phyloP scores from a whole-genome alignment of 2,329 filamentous ascomycete genomes.

The Zymoseptoria tritici region DNA sequence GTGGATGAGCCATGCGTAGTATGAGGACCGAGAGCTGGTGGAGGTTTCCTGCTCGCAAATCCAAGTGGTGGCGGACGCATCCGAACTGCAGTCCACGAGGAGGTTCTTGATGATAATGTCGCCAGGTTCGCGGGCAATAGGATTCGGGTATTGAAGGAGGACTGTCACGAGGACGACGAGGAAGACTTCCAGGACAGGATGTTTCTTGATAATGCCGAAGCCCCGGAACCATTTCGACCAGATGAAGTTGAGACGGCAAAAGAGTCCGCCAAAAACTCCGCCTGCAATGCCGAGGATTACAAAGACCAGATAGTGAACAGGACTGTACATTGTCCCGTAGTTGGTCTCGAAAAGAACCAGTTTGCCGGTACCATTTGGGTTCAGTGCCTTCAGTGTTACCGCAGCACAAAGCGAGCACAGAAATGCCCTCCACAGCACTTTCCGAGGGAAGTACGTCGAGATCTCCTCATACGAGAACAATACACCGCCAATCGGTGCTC shows the following conservation, averaged over 20 bases:
- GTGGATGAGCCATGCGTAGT: conserved; percentile 46
- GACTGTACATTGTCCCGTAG: conserved; percentile 50
- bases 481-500: conserved; percentile 55
- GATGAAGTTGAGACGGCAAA: conserved; percentile 51
- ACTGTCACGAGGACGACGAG: conserved; percentile 49
- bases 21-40: conserved; percentile 29
- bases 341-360: conserved; percentile 55
- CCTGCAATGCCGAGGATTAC: conserved; percentile 49
- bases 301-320: conserved; percentile 51
- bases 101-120: conserved; percentile 51
- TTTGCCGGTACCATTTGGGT: conserved; percentile 54
- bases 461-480: conserved; percentile 56
- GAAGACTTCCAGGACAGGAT: conserved; percentile 50
- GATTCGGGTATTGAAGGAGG: conserved; percentile 51
- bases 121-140: conserved; percentile 47
- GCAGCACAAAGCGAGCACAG: conserved; percentile 51
- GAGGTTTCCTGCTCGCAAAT: conserved; percentile 46
- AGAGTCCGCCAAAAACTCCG: conserved; percentile 53
- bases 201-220: conserved; percentile 45
- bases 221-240: conserved; percentile 51
- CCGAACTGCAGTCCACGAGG: conserved; percentile 46
- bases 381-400: conserved; percentile 49
- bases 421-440: conserved; percentile 53
- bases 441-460: conserved; percentile 52
- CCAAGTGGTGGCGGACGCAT: conserved; percentile 34